Conservation (phyloP, 2,329 filamentous ascomycete genomes). For the Colletotrichum caudatum region DNA sequence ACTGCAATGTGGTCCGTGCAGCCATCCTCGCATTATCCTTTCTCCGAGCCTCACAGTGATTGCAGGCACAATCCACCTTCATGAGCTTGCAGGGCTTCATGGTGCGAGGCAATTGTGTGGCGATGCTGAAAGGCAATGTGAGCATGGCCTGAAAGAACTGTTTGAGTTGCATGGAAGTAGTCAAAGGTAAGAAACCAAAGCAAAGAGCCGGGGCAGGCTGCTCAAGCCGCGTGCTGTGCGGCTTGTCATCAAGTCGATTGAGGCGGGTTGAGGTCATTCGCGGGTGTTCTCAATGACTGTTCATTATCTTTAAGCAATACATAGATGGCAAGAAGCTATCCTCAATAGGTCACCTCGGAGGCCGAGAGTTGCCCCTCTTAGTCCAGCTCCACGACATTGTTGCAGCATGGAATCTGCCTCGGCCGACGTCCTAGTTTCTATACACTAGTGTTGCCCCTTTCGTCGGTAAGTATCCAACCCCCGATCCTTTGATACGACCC, state of each 20-base stretch:
- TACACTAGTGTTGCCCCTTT: constrained; percentile 8
- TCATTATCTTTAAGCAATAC: constrained; percentile 40
- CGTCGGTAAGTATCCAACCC: neutral
- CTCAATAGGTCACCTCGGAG: neutral
- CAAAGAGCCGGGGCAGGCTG: neutral
- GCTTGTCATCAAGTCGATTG: neutral
- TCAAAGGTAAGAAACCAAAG: neutral
- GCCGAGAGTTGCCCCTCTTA: constrained; percentile 11
- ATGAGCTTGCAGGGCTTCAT: constrained; percentile 10
- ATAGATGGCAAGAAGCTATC: constrained; percentile 16
- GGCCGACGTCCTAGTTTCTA: constrained; percentile 14
- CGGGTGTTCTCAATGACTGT: constrained; percentile 29
- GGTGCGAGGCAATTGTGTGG: neutral
- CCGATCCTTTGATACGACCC: constrained; percentile 12
- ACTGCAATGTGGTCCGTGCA: constrained; percentile 27
- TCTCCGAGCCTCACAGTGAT: constrained; percentile 28
- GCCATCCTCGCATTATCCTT: constrained; percentile 13
- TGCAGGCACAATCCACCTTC: constrained; percentile 20
- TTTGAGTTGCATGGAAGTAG: neutral
- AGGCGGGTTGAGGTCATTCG: neutral
- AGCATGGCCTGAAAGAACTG: neutral
- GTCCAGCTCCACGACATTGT: constrained; percentile 8
- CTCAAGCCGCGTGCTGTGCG: neutral
- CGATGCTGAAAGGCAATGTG: neutral
- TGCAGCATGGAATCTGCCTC: constrained; percentile 10